Conservation (phyloP, 768 basidiomycete genomes). For the Pleurotus citrinopileatus region DNA sequence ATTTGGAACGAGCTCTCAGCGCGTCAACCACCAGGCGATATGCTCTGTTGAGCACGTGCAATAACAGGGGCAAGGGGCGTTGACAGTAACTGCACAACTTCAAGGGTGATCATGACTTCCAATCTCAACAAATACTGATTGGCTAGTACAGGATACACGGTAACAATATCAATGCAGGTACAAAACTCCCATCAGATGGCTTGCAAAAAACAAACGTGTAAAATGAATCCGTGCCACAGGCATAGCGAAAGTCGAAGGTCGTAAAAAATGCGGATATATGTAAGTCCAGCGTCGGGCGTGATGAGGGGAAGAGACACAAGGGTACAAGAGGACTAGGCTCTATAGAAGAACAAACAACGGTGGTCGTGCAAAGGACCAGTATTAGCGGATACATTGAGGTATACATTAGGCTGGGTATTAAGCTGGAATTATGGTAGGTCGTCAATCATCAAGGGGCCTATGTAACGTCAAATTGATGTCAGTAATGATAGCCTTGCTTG, state of each 20-base stretch:
- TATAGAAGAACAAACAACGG: neutral
- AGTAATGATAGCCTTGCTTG: neutral
- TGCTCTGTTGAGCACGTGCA: too few relatives aligned
- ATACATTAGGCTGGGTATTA: slow-evolving; percentile 9
- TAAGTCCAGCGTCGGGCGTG: neutral
- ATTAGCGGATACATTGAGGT: slow-evolving; percentile 3
- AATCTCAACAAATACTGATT: neutral
- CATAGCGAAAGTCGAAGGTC: neutral
- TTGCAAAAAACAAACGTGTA: neutral
- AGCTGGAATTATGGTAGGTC: slow-evolving; percentile 7
- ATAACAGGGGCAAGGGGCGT: too few relatives aligned
- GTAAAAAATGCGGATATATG: neutral
- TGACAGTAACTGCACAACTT: too few relatives aligned
- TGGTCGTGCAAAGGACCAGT: neutral
- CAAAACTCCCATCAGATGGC: neutral
- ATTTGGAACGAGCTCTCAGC: slow-evolving; percentile 29
- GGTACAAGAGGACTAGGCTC: neutral
- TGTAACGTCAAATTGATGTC: neutral
- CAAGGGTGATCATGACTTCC: too few relatives aligned
- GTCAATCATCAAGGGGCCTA: neutral
- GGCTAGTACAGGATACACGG: neutral
- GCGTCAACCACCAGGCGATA: neutral
- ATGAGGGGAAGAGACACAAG: slow-evolving; percentile 6
- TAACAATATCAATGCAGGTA: neutral
- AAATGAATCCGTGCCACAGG: slow-evolving; percentile 4